Conservation (phyloP, 2,329 filamentous ascomycete genomes). For the Penicillium sp. region DNA sequence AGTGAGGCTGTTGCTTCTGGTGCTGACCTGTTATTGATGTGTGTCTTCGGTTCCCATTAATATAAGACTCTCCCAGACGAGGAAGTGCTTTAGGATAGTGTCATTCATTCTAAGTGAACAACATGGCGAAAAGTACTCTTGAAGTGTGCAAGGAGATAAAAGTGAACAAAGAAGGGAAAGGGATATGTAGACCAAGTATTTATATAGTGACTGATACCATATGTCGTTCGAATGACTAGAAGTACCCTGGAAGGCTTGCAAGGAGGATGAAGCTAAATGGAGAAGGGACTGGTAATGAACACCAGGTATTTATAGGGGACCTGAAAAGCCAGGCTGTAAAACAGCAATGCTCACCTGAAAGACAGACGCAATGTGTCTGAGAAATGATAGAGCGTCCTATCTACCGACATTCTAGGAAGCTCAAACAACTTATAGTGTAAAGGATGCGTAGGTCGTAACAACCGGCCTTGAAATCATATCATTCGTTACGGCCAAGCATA, state of each 20-base stretch:
- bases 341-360: not conserved
- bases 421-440: not conserved
- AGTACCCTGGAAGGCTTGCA: too few relatives aligned
- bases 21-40: not conserved
- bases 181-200: too few relatives aligned
- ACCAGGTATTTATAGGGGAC: too few relatives aligned
- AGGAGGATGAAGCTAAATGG: not conserved
- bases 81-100: not conserved
- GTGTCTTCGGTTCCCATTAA: not conserved
- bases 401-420: not conserved
- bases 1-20: not conserved
- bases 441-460: not conserved
- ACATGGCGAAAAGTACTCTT: too few relatives aligned
- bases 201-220: too few relatives aligned
- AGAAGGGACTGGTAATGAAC: not conserved
- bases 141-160: not conserved
- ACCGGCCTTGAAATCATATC: not conserved
- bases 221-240: not conserved
- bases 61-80: not conserved
- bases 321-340: not conserved
- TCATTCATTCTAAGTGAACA: too few relatives aligned
- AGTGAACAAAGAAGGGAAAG: too few relatives aligned
- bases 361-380: not conserved
- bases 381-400: not conserved
- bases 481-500: slow-evolving; percentile 5